Evolutionary conservation across 2,329 filamentous ascomycete genomes (phyloP).

Genomic region (Myriosclerotinia duriaeana): DNA sequence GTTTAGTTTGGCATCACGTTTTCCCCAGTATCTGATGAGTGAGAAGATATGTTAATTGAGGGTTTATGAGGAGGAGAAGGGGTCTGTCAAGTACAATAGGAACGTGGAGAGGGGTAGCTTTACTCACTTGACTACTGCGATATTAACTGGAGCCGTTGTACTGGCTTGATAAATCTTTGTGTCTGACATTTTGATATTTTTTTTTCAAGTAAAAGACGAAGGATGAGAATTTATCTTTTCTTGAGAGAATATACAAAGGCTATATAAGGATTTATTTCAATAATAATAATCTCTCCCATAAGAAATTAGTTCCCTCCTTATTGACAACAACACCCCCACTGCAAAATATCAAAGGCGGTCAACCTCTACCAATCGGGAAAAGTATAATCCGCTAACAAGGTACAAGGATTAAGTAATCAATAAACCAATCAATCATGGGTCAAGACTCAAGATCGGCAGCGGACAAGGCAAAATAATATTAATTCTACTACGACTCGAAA

Average conservation of each 20-base stretch:
- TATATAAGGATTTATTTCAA: not conserved
- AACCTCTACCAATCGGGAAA: constrained; percentile 4
- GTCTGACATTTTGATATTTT: constrained; percentile 37
- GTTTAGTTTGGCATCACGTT: constrained; percentile 90
- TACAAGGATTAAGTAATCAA: constrained; percentile 1
- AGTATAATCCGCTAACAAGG: constrained; percentile 2
- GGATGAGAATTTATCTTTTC: not conserved
- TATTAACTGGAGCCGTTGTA: constrained; percentile 96
- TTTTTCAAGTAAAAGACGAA: not conserved
- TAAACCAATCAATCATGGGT: not conserved
- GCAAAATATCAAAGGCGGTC: constrained; percentile 11
- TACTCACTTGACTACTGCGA: constrained; percentile 88
- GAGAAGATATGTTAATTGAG: constrained; percentile 26
- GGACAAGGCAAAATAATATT: constrained; percentile 19
- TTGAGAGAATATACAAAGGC: not conserved
- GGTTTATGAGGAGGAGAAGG: constrained; percentile 14
- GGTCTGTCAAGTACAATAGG: constrained; percentile 19
- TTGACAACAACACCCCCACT: constrained; percentile 15
- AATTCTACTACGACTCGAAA: not conserved
- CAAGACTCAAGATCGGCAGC: not conserved
- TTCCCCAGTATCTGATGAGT: constrained; percentile 79
- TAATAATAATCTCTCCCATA: not conserved
- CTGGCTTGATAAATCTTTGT: constrained; percentile 76
- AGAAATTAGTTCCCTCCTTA: not conserved
- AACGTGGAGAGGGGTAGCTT: constrained; percentile 29